These are phyloP conservation scores for Aspergillus fumigatus DNA, from an alignment of 2,329 filamentous ascomycete species.

Conservation along the genomic window DNA sequence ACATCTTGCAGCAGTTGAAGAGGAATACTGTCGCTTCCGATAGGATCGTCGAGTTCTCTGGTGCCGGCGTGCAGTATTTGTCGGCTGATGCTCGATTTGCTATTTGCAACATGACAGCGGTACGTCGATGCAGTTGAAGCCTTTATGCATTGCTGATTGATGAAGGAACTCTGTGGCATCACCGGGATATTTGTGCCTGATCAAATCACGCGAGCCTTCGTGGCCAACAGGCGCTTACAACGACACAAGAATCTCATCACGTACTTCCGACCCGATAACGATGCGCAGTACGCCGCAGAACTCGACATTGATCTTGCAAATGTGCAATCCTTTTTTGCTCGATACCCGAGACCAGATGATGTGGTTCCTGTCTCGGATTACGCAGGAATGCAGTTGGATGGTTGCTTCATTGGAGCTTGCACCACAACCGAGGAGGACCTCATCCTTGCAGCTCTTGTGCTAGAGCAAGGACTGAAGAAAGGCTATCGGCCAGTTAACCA, in stretches of 20 bases:
- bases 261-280: constrained; percentile 41
- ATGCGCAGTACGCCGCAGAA: constrained; percentile 36
- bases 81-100: constrained; percentile 45
- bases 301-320: constrained; percentile 37
- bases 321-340: constrained; percentile 37
- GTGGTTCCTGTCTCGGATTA: constrained; percentile 40
- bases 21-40: constrained; percentile 45
- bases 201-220: constrained; percentile 31
- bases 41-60: constrained; percentile 44
- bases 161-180: constrained; percentile 41
- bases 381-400: constrained; percentile 33
- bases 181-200: constrained; percentile 43
- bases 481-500: constrained; percentile 25
- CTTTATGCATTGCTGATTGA: background rate
- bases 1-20: constrained; percentile 42
- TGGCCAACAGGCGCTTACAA: constrained; percentile 30
- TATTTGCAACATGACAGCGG: constrained; percentile 46
- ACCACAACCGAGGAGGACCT: constrained; percentile 46
- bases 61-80: constrained; percentile 37
- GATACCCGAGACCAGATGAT: constrained; percentile 42
- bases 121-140: background rate
- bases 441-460: constrained; percentile 40
- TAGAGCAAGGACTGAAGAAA: constrained; percentile 34
- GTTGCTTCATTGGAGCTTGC: constrained; percentile 46
- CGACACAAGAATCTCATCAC: constrained; percentile 27